Conservation (phyloP, 2,329 filamentous ascomycete species). For the Paraconiothyrium sp. region DNA sequence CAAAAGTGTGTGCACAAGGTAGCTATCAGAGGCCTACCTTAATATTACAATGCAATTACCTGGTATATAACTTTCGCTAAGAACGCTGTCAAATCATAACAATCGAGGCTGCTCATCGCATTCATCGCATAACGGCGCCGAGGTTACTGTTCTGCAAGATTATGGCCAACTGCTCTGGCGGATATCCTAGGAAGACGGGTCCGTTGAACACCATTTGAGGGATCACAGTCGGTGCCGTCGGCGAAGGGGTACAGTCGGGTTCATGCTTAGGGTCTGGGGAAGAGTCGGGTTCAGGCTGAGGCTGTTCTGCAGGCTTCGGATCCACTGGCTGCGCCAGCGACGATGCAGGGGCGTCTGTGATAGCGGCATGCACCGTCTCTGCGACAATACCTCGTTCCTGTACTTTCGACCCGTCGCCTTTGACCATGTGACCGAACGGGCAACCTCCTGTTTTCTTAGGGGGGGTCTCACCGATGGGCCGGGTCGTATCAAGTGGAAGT, state of each 20-base stretch:
- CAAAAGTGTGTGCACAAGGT: constrained; percentile 20
- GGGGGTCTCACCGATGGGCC: constrained; percentile 35
- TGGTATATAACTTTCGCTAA: constrained; percentile 23
- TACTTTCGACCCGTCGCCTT: constrained; percentile 25
- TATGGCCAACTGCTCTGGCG: constrained; percentile 47
- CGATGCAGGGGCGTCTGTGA: constrained; percentile 26
- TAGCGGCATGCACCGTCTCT: constrained; percentile 18
- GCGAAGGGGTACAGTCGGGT: constrained; percentile 13
- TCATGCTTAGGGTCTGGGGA: constrained; percentile 13
- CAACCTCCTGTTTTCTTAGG: constrained; percentile 44
- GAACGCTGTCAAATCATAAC: constrained; percentile 16
- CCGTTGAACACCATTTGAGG: constrained; percentile 89
- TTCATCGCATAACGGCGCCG: constrained; percentile 41
- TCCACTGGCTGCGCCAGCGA: constrained; percentile 19
- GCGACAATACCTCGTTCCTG: constrained; percentile 14
- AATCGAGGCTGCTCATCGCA: constrained; percentile 29
- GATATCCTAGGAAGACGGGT: constrained; percentile 91
- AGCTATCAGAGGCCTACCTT: constrained; percentile 34
- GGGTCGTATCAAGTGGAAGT: constrained; percentile 60
- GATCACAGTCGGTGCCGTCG: constrained; percentile 31
- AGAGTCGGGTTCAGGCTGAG: constrained; percentile 17
- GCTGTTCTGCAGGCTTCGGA: constrained; percentile 23
- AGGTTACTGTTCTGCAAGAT: constrained; percentile 50
- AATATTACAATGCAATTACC: constrained; percentile 38
- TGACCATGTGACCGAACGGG: constrained; percentile 46